Evolutionary conservation across 441 rosid species (phyloP).

Genomic region (Raphanus hybrid): DNA sequence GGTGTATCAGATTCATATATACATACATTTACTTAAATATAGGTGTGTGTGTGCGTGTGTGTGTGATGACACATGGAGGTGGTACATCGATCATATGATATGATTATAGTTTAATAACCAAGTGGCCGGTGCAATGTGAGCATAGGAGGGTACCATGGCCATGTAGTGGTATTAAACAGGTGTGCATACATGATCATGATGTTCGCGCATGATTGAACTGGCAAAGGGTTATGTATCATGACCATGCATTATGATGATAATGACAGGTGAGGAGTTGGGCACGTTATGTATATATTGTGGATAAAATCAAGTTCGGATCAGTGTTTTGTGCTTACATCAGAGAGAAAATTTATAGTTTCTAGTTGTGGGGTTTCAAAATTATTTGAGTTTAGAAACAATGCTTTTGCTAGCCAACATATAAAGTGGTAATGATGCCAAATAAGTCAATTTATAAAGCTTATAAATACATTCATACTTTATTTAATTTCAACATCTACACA

Average conservation of each 20-base stretch:
- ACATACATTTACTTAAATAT: neutral
- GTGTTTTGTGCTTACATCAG: conserved; percentile 58
- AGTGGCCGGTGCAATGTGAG: neutral
- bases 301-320: conserved; percentile 38
- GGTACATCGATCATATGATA: conserved; percentile 1
- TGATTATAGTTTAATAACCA: conserved; percentile 3
- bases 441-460: conserved; percentile 58
- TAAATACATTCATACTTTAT: neutral
- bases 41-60: neutral
- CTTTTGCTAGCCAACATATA: conserved; percentile 42
- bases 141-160: neutral
- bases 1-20: neutral
- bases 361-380: conserved; percentile 57
- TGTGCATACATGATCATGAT: neutral
- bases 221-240: conserved; percentile 4
- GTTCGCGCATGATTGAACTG: conserved; percentile 15
- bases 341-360: conserved; percentile 34
- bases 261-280: neutral
- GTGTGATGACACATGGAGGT: conserved; percentile 18
- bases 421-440: conserved; percentile 44
- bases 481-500: conserved; percentile 13
- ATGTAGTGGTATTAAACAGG: conserved; percentile 1
- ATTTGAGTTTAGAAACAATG: conserved; percentile 49
- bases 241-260: neutral
- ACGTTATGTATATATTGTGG: neutral